Percentiles rank a stretch among this genome's conserved stretches.
These are phyloP conservation scores for Coemansia interrupta DNA, from an alignment of 192 early-diverging fungal species.

Conservation along the genomic window DNA sequence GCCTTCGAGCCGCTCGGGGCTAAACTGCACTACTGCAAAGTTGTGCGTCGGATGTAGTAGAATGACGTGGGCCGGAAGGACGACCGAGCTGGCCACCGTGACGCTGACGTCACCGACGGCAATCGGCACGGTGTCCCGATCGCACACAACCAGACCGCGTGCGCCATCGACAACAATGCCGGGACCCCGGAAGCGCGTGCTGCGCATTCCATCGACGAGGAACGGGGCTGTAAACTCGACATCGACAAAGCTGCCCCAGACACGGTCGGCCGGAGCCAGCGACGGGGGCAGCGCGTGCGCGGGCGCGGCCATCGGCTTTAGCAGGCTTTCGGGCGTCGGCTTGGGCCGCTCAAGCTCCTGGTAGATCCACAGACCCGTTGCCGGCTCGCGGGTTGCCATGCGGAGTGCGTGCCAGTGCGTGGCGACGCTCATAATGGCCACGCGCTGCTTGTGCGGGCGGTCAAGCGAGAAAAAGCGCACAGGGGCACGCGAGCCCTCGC, in stretches of 20 bases:
- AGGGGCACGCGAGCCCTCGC: conserved; percentile 71
- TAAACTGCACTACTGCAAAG: conserved; percentile 78
- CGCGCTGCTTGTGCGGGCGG: conserved; percentile 73
- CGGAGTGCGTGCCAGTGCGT: conserved; percentile 84
- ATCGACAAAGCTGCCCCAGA: conserved; percentile 80
- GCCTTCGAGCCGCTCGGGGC: conserved; percentile 64
- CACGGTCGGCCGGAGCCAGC: conserved; percentile 63
- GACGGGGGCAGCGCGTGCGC: conserved; percentile 57
- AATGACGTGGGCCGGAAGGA: conserved; percentile 74
- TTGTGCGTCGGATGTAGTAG: conserved; percentile 92
- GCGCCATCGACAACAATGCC: conserved; percentile 72
- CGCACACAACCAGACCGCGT: conserved; percentile 75
- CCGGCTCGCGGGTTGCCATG: conserved; percentile 71
- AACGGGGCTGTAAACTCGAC: conserved; percentile 81
- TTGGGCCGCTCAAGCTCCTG: conserved; percentile 59
- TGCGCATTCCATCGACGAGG: conserved; percentile 71
- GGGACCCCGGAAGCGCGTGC: conserved; percentile 59
- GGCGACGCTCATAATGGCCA: conserved; percentile 82
- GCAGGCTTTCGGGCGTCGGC: neutral
- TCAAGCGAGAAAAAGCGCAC: conserved; percentile 70
- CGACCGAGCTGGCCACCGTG: conserved; percentile 85
- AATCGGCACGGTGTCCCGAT: conserved; percentile 85
- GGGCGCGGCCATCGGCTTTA: neutral
- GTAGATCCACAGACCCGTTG: conserved; percentile 80
- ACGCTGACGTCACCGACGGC: conserved; percentile 81